Percentiles rank a stretch among this genome's conserved stretches.
Evolutionary conservation across 495 filamentous ascomycete species (phyloP).

Genomic region (Massariosphaeria phaeospora): DNA sequence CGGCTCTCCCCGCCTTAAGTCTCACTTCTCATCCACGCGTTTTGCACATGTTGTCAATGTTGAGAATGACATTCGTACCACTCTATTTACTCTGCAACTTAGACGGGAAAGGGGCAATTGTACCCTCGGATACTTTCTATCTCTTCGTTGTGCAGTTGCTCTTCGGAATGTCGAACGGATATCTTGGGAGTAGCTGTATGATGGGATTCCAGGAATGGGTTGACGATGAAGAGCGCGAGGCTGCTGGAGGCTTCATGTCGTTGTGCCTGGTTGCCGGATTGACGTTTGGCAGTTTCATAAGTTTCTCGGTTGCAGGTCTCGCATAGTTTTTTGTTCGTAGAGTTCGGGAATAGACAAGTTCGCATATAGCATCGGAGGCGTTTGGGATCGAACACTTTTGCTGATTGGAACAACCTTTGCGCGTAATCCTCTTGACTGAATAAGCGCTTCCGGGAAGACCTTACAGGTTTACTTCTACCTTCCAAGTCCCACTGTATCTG

Average conservation of each 20-base stretch:
- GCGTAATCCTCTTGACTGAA: too few relatives aligned
- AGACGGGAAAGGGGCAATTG: slow-evolving; percentile 58
- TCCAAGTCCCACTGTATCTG: too few relatives aligned
- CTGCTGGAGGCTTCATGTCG: slow-evolving; percentile 91
- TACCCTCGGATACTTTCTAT: slow-evolving; percentile 83
- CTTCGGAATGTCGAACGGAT: slow-evolving; percentile 84
- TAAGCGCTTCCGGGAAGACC: too few relatives aligned
- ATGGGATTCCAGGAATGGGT: slow-evolving; percentile 82
- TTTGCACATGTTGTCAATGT: slow-evolving; percentile 60
- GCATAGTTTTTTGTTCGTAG: too few relatives aligned
- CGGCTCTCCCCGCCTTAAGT: slow-evolving; percentile 57
- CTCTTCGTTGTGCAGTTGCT: slow-evolving; percentile 72
- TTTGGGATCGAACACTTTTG: too few relatives aligned
- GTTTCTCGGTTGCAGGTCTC: slow-evolving; percentile 62
- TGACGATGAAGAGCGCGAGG: slow-evolving; percentile 71
- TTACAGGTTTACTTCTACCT: too few relatives aligned
- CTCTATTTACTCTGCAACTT: slow-evolving; percentile 89
- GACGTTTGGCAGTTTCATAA: slow-evolving; percentile 78
- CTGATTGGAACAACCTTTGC: too few relatives aligned
- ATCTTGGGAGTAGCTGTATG: slow-evolving; percentile 79
- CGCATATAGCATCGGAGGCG: too few relatives aligned
- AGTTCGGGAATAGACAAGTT: too few relatives aligned
- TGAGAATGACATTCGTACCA: slow-evolving; percentile 67
- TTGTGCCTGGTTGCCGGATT: slow-evolving; percentile 78
- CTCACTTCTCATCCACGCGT: slow-evolving; percentile 56